phyloP scores from a whole-genome alignment of 495 filamentous ascomycete species.

The Collariella sp. region DNA sequence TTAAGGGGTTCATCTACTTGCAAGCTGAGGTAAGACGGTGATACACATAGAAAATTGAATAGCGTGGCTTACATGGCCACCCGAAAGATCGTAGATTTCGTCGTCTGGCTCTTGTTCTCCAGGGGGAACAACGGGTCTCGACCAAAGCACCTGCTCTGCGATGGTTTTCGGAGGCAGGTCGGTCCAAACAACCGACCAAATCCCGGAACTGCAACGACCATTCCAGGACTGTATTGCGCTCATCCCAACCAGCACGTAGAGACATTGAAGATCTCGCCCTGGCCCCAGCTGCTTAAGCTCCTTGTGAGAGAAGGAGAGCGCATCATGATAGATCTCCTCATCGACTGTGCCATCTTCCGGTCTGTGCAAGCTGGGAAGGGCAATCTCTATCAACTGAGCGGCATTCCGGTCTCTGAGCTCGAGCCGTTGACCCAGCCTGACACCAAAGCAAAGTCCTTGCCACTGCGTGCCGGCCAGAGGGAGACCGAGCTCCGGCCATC shows the following conservation, averaged over 20 bases:
- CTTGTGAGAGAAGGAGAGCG: slow-evolving; percentile 70
- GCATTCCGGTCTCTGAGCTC: slow-evolving; percentile 42
- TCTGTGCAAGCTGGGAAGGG: slow-evolving; percentile 48
- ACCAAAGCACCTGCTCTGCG: slow-evolving; percentile 65
- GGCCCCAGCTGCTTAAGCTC: slow-evolving; percentile 61
- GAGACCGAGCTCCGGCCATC: slow-evolving; percentile 35
- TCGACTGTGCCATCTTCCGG: slow-evolving; percentile 71
- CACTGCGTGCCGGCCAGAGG: slow-evolving; percentile 7
- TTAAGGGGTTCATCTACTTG: slow-evolving; percentile 30
- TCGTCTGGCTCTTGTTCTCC: slow-evolving; percentile 66
- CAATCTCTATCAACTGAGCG: slow-evolving; percentile 72
- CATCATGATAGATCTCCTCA: slow-evolving; percentile 70
- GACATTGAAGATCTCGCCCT: slow-evolving; percentile 58
- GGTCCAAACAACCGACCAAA: slow-evolving; percentile 19
- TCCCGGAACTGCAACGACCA: neutral
- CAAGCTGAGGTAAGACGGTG: slow-evolving; percentile 53
- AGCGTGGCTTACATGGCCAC: slow-evolving; percentile 6
- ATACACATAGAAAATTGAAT: too few relatives aligned
- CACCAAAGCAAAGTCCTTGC: slow-evolving; percentile 8
- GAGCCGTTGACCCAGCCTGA: slow-evolving; percentile 17
- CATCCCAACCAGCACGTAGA: slow-evolving; percentile 64
- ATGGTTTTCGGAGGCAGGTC: slow-evolving; percentile 54
- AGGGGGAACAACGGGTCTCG: slow-evolving; percentile 40
- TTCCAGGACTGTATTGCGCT: slow-evolving; percentile 46
- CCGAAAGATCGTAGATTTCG: slow-evolving; percentile 74